Percentiles rank a stretch among this genome's conserved stretches.
phyloP scores from a whole-genome alignment of 495 filamentous ascomycete genomes.

The Penicillium argentinense region DNA sequence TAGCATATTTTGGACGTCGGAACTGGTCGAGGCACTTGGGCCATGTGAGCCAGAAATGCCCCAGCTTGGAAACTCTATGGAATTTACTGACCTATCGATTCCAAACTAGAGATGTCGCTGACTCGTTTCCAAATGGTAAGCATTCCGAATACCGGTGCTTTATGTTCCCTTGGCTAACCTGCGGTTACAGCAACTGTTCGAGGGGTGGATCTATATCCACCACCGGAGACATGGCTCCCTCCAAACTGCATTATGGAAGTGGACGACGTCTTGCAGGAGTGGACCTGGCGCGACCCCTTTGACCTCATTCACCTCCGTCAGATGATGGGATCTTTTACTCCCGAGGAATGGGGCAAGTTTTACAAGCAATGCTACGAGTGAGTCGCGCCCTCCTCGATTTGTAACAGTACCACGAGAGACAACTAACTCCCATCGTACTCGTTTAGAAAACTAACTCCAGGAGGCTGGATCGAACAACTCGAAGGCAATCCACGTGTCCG shows the following conservation, averaged over 20 bases:
- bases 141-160: neutral
- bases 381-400: too few relatives aligned
- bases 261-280: slow-evolving; percentile 28
- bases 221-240: slow-evolving; percentile 26
- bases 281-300: slow-evolving; percentile 28
- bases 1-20: slow-evolving; percentile 27
- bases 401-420: too few relatives aligned
- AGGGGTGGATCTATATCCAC: slow-evolving; percentile 22
- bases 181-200: slow-evolving; percentile 18
- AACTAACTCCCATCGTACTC: neutral
- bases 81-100: neutral
- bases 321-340: slow-evolving; percentile 21
- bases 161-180: neutral
- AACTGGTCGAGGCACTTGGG: slow-evolving; percentile 27
- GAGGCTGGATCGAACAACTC: slow-evolving; percentile 55
- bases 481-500: slow-evolving; percentile 40
- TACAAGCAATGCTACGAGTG: slow-evolving; percentile 27
- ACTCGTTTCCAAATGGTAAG: slow-evolving; percentile 19
- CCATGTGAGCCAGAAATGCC: slow-evolving; percentile 19
- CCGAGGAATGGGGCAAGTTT: slow-evolving; percentile 26
- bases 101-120: slow-evolving; percentile 22
- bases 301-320: slow-evolving; percentile 32
- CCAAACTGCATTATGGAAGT: slow-evolving; percentile 35
- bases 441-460: slow-evolving; percentile 32
- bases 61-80: neutral